Base-by-base conservation (phyloP, 2,329 filamentous ascomycete species). In the Claviceps lovelessii region DNA sequence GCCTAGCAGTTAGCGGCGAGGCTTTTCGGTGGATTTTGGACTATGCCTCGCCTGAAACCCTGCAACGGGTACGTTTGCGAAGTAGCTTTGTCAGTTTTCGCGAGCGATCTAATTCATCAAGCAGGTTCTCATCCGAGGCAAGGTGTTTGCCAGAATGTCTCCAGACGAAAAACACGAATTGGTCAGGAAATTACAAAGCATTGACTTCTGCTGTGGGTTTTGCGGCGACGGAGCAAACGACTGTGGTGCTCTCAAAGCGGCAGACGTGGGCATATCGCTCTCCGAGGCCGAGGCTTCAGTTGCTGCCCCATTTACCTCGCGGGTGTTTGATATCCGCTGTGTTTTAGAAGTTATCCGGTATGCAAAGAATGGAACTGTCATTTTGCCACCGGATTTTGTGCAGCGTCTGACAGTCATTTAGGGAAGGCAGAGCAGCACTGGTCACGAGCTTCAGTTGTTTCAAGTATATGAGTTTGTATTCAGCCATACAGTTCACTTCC, bases 401-500 rank as follows among this genome's bases (percentile, higher is more conserved):
- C n/a, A 11, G 33, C 17, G 48, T 46, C 62, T 70, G 59, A 70
- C 58, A 19, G 1, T 17, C 10, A 19, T 42, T 46, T 41, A 84
- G 90, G 60, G 93, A 98, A 74, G 93, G 93, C 23, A 84, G 94
- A 58, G 91, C 91, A 23, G 88, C 94, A 39, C 78, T 98, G 39
- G 90, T 97, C n/a, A 98, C 93, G 13, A 95, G 90, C 70, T 98
- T 98, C 73, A 94, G 88, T 73, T 98, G 93, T 73, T 98, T 98
- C 79, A 98, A 97, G 74, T 98, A 95, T 72, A 98, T 98, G 94
- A 94, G 88, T 63, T 72, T 98, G 60, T 98, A 98, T 74, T 97
- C 90, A 2, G 91, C 93, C n/a, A 98, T 98, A 60, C 93, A 98
- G 69, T 98, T 98, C 73, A 95, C 89, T 8, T 89, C 88, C 0